Evolutionary conservation across 805 yeast species (phyloP).

Genomic region (Ogataea philodendri): DNA sequence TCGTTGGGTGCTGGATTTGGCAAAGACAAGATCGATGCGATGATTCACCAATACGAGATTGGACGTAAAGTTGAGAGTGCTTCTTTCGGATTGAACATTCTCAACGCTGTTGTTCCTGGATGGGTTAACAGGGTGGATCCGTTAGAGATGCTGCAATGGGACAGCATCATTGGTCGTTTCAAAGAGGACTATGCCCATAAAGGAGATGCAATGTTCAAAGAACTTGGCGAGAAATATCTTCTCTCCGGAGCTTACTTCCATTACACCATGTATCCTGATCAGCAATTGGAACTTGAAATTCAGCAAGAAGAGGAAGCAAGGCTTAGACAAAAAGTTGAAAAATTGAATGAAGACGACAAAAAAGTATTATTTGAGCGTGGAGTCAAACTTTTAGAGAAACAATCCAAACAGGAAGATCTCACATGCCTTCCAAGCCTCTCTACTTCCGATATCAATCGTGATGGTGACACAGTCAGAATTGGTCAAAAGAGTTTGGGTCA

Average conservation of each 20-base stretch:
- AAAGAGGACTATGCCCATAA: constrained; percentile 52
- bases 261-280: constrained; percentile 74
- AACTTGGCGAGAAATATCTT: constrained; percentile 53
- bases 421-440: constrained; percentile 78
- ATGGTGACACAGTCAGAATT: constrained; percentile 41
- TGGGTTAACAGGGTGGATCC: constrained; percentile 87
- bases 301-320: constrained; percentile 56
- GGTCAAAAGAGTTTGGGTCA: constrained; percentile 28
- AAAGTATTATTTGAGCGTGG: constrained; percentile 61
- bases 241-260: constrained; percentile 57
- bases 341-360: constrained; percentile 54
- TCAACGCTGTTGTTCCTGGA: constrained; percentile 73
- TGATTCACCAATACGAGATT: constrained; percentile 84
- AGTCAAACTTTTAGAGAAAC: constrained; percentile 55
- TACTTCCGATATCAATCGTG: constrained; percentile 66
- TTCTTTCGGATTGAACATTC: constrained; percentile 78
- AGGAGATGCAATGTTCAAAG: constrained; percentile 59
- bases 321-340: constrained; percentile 41
- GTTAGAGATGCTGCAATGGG: constrained; percentile 63
- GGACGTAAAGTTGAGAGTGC: constrained; percentile 83
- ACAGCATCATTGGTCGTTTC: constrained; percentile 56
- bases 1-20: constrained; percentile 49
- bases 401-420: constrained; percentile 67
- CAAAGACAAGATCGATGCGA: constrained; percentile 68
- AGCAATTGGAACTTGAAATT: constrained; percentile 48